A percentile compares a stretch with the other conserved stretches of the same genome.
Conservation (phyloP, 192 early-diverging fungal genomes). For the Coemansia guatemalensis region DNA sequence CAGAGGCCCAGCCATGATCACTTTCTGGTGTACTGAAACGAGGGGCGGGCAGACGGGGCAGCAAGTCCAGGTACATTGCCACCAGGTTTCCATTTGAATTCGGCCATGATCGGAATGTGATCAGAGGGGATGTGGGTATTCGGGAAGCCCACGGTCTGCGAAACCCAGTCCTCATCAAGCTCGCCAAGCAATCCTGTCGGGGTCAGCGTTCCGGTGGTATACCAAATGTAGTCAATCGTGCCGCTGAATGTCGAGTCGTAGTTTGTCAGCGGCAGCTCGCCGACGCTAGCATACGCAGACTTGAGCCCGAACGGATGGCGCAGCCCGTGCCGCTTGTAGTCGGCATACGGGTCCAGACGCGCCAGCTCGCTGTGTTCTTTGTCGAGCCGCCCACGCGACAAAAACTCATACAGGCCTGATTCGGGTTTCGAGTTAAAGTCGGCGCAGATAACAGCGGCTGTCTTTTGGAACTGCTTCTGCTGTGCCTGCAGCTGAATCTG, state of each 20-base stretch:
- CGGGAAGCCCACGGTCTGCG: slow-evolving; percentile 86
- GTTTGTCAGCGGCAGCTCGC: slow-evolving; percentile 89
- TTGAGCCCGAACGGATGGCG: slow-evolving; percentile 80
- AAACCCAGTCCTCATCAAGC: slow-evolving; percentile 79
- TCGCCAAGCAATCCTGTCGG: slow-evolving; percentile 79
- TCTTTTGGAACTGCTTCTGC: slow-evolving; percentile 55
- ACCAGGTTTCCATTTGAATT: slow-evolving; percentile 63
- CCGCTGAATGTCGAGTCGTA: slow-evolving; percentile 83
- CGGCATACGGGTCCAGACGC: slow-evolving; percentile 73
- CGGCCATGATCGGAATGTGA: slow-evolving; percentile 72
- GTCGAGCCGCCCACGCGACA: slow-evolving; percentile 72
- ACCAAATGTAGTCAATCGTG: slow-evolving; percentile 95
- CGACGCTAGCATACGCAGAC: slow-evolving; percentile 72
- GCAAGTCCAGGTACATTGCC: slow-evolving; percentile 14
- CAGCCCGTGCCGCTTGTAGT: slow-evolving; percentile 81
- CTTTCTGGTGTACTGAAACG: slow-evolving; percentile 44
- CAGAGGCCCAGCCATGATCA: slow-evolving; percentile 13
- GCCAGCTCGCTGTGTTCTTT: slow-evolving; percentile 86
- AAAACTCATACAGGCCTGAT: slow-evolving; percentile 90
- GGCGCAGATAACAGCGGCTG: slow-evolving; percentile 72
- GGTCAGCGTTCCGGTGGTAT: slow-evolving; percentile 69
- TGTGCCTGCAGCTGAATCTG: slow-evolving; percentile 48
- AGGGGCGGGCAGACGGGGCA: slow-evolving; percentile 23
- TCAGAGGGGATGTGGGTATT: slow-evolving; percentile 86
- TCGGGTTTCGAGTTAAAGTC: slow-evolving; percentile 92